phyloP scores from a whole-genome alignment of 352 stramenopile genomes.

The Pythium volutum region DNA sequence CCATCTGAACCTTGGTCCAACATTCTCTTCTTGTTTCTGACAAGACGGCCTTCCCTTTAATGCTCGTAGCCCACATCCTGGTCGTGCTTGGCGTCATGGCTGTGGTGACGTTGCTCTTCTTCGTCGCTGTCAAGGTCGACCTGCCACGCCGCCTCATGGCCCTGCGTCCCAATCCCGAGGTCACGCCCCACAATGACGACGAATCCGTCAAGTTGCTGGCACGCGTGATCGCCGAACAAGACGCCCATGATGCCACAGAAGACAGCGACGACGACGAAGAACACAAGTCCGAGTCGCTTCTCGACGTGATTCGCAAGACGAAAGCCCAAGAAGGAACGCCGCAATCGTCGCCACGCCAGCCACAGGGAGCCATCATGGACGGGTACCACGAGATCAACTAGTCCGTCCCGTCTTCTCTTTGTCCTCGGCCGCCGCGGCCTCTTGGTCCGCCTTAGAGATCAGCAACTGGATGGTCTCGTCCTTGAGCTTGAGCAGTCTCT shows the following conservation, averaged over 20 bases:
- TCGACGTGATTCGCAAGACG: slow-evolving; percentile 31
- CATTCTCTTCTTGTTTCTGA: not conserved
- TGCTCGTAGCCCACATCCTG: slow-evolving; percentile 27
- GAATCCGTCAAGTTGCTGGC: slow-evolving; percentile 25
- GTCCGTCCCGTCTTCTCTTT: slow-evolving; percentile 7
- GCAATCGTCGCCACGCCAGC: slow-evolving; percentile 6
- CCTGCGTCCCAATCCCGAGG: not conserved
- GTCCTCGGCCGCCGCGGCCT: slow-evolving; percentile 28
- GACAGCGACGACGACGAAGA: slow-evolving; percentile 1
- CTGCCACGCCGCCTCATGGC: slow-evolving; percentile 9
- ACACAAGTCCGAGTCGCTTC: slow-evolving; percentile 19
- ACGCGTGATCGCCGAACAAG: slow-evolving; percentile 20
- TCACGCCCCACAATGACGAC: slow-evolving; percentile 20
- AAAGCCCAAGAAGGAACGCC: slow-evolving; percentile 25
- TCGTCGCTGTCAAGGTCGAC: slow-evolving; percentile 27
- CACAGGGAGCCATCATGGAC: slow-evolving; percentile 16
- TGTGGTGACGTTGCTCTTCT: slow-evolving; percentile 15
- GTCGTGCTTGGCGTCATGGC: slow-evolving; percentile 18
- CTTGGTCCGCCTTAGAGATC: slow-evolving; percentile 45
- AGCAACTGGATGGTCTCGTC: slow-evolving; percentile 61
- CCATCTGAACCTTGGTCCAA: not conserved
- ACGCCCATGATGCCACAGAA: slow-evolving; percentile 5
- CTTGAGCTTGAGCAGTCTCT: slow-evolving; percentile 51
- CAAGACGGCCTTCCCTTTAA: not conserved
- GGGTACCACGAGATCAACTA: slow-evolving; percentile 40